These are phyloP conservation scores for Leccinum griseonigrum DNA, from an alignment of 1,284 basidiomycete genomes.

Conservation along the genomic window DNA sequence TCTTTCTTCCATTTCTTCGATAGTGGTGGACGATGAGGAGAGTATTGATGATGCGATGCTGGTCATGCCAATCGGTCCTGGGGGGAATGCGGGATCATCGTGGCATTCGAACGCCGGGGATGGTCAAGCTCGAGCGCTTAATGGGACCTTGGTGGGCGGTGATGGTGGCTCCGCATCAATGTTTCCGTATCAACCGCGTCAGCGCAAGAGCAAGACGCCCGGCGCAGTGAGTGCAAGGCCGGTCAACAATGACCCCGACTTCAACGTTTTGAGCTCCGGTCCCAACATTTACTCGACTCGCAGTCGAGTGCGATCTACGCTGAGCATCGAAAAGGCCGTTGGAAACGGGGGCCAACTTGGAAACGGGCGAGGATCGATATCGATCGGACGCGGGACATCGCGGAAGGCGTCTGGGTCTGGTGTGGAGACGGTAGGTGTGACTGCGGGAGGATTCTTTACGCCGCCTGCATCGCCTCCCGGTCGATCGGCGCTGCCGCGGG, in stretches of 20 bases:
- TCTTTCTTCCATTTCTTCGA: conserved; percentile 9
- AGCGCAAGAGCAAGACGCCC: conserved; percentile 32
- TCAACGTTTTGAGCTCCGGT: conserved; percentile 18
- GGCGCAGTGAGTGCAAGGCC: conserved; percentile 27
- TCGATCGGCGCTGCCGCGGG: neutral
- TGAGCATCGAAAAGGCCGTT: conserved; percentile 52
- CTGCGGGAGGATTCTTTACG: conserved; percentile 72
- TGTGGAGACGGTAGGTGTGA: conserved; percentile 68
- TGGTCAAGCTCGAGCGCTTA: conserved; percentile 2
- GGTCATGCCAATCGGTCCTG: conserved; percentile 67
- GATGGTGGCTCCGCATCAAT: conserved; percentile 2
- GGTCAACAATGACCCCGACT: conserved; percentile 24
- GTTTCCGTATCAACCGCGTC: conserved; percentile 40
- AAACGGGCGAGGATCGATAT: conserved; percentile 54
- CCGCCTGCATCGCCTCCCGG: conserved; percentile 36
- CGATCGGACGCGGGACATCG: conserved; percentile 59
- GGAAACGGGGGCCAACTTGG: conserved; percentile 29
- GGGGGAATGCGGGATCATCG: conserved; percentile 13
- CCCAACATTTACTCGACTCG: conserved; percentile 19
- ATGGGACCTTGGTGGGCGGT: neutral
- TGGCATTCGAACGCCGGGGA: conserved; percentile 12
- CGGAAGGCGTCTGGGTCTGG: conserved; percentile 62
- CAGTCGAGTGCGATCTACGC: conserved; percentile 52
- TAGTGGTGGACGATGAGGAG: conserved; percentile 54
- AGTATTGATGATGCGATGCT: conserved; percentile 73